Conservation (phyloP, 1,139 yeast species). For the Yamadazyma triangularis region DNA sequence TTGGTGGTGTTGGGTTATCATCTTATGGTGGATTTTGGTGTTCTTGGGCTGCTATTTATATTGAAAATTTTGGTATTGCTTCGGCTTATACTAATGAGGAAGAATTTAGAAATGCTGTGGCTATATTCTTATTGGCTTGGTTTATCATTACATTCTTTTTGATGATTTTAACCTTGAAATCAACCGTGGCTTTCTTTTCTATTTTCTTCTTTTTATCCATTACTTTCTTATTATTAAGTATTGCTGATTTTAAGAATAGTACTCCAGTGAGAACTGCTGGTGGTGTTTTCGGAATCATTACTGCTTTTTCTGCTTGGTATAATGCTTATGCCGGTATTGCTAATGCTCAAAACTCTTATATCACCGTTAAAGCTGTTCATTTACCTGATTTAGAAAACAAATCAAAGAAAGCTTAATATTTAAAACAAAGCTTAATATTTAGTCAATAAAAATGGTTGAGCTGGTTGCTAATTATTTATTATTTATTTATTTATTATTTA, state of each 20-base stretch:
- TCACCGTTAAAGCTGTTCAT: constrained; percentile 50
- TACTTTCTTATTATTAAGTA: constrained; percentile 64
- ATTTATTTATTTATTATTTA: constrained; percentile 1
- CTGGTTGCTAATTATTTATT: constrained; percentile 1
- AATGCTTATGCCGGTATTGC: constrained; percentile 92
- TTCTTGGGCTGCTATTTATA: constrained; percentile 69
- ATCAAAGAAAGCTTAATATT: constrained; percentile 4
- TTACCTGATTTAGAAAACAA: constrained; percentile 19
- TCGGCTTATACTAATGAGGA: constrained; percentile 45
- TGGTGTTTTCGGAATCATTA: constrained; percentile 75
- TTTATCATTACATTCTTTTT: constrained; percentile 70
- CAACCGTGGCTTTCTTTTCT: constrained; percentile 72
- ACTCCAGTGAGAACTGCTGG: constrained; percentile 53
- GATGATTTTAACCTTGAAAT: constrained; percentile 64
- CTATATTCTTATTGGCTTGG: constrained; percentile 77
- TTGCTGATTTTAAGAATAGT: constrained; percentile 44
- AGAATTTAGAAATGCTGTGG: constrained; percentile 50
- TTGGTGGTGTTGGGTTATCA: constrained; percentile 82
- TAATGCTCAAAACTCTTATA: constrained; percentile 62
- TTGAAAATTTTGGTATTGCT: constrained; percentile 69
- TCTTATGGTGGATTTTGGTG: constrained; percentile 92
- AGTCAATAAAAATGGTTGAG: no score
- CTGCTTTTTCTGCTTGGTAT: constrained; percentile 82
- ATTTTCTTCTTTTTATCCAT: constrained; percentile 61
- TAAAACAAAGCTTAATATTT: no score